Evolutionary conservation across 176 grass and related monocot species (phyloP), one percentile per base, ranked within the genome.

Genomic region (Luzula sylvatica): DNA sequence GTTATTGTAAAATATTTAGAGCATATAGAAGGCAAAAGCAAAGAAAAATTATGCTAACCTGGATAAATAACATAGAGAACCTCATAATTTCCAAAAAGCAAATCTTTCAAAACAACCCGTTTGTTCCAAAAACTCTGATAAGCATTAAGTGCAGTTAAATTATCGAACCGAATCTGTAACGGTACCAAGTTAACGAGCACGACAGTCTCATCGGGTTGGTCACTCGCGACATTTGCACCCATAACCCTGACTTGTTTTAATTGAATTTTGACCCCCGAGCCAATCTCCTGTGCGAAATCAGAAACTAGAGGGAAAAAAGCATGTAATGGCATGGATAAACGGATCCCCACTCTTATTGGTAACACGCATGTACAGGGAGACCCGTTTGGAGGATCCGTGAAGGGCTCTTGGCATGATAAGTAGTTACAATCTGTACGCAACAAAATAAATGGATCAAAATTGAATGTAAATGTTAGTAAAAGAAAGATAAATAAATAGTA

Each of bases 51-150:
- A 38, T 23, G 22, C 74, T 39, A 8, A 98, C 86, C 93, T 98
- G 86, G 93, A 72, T 98, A 98, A 44, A 98, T 74, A 65, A 98
- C 86, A 66, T 83, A 90, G 46, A 98, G 69, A 61, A 92, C 83
- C 50, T 79, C 59, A 11, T 98, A 98, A 38, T 80, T 66, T 21
- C 93, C 86, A 74, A 87, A 98, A 48, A 50, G 58, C 46, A 77
- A 78, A 28, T 38, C 58, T 76, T 80, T 92, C 55, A 87, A 68
- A 41, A 58, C 54, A 56, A 87, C 8, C 46, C 68, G 70, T 63
- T 98, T 98, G 45, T 56, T 71, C 93, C 93, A 98, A 63, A 98
- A 82, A 11, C 42, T 89, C 69, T 98, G 45, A 65, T 79, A 98
- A 35, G 72, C 60, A 44, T 53, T 77, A 68, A 98, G 75, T 23